Conservation (phyloP, 2,329 filamentous ascomycete species). For the Pleoardoris graminearum region DNA sequence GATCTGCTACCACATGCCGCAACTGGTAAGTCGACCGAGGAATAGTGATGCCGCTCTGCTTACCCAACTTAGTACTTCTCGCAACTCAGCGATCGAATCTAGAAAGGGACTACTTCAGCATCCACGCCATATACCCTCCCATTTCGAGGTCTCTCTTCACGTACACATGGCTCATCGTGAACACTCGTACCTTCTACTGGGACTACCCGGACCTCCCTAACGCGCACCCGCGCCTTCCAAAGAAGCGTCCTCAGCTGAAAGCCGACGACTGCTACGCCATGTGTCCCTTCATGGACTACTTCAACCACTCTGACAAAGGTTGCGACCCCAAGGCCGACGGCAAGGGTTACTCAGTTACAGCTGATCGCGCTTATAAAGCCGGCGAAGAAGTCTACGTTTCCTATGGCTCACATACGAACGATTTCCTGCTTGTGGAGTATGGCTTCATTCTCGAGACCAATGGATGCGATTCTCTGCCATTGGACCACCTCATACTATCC, state of each 20-base stretch:
- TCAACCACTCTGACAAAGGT: conserved; percentile 59
- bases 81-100: conserved; percentile 60
- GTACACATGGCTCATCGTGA: conserved; percentile 64
- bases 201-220: conserved; percentile 46
- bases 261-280: conserved; percentile 66
- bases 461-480: conserved; percentile 45
- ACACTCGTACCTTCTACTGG: conserved; percentile 64
- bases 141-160: conserved; percentile 50
- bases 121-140: conserved; percentile 50
- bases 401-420: conserved; percentile 72
- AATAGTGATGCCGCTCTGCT: no score
- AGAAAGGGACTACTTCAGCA: conserved; percentile 53
- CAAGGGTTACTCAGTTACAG: conserved; percentile 59
- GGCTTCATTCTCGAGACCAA: conserved; percentile 50
- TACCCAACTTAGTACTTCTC: conserved; percentile 49
- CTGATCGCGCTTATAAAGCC: conserved; percentile 54
- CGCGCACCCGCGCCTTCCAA: conserved; percentile 47
- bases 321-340: conserved; percentile 58
- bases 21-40: conserved; percentile 27
- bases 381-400: conserved; percentile 70
- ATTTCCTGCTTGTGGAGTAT: conserved; percentile 72
- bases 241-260: conserved; percentile 45
- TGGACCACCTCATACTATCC: conserved; percentile 50
- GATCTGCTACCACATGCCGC: conserved; percentile 45
- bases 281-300: conserved; percentile 73